Evolutionary conservation across 148 eudicot species (phyloP), one percentile per base, ranked within the genome.

Genomic region (Euryodendron excelsum): DNA sequence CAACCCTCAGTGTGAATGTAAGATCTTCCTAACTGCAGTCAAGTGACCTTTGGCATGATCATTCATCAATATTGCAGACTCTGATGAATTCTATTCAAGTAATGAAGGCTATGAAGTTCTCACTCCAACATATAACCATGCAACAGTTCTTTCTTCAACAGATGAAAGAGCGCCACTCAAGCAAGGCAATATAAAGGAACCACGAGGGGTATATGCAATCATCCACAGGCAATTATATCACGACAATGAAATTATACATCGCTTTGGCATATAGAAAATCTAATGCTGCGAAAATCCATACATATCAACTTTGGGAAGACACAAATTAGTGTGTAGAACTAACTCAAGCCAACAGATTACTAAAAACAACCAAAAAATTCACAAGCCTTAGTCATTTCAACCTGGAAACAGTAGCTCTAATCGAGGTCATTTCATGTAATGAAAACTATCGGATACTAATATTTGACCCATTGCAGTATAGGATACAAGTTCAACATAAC

Each of bases 1-100:
- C 90, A 94, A 85, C 90, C 90, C 91, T 83, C 83, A 84, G 84
- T 79, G 79, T 82, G 82, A 79, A 88, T 77, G 79, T 80, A 87
- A 88, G 85, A 83, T 83, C 86, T 88, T 80, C 84, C 87, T 83
- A 90, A 73, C 75, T 80, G 86, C 86, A 88, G 76, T 86, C 86
- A 87, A 80, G 72, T 45, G 89, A 83, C 75, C 87, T 90, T 79
- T 80, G 79, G 79, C 85, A 89, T 77, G 78, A 81, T 72, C 81
- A 82, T 75, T 72, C 72, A 85, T 80, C 82, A 90, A 77, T 34
- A 76, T 85, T 81, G 78, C 37, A 75, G 75, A 77, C 84, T 81
- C 89, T 84, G 88, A 73, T 55, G 30, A 78, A 78, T 67, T 52
- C 76, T 73, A 79, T 80, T 80, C 85, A 81, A 37, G 77, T 34